Evolutionary conservation across 2,329 filamentous ascomycete genomes (phyloP), one percentile per base, ranked within the genome.

Genomic region (Fusarium sp.): DNA sequence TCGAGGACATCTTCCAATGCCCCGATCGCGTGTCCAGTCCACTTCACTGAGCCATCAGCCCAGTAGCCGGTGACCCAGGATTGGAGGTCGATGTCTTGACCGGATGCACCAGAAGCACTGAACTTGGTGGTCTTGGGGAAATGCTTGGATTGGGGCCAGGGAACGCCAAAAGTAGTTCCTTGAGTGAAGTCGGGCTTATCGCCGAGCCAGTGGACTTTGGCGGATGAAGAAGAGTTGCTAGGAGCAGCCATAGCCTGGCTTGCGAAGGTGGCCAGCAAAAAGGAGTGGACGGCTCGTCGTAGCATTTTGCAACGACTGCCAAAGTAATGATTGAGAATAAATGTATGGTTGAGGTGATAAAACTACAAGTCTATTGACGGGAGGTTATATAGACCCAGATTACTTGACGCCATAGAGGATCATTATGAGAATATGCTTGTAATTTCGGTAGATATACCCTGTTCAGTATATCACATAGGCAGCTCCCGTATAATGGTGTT

Each of bases 21-120:
- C 14, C 80, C 74, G 42, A 89, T 77, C 0, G 86, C 85, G 68
- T 89, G 87, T 1, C 81, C 86, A 4, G 84, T 87, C 87, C 87
- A 89, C 70, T 88, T 89, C 52, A 88, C 79, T 0, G 86, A 87
- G 24, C 83, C 85, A 74, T 89, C 87, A 2, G 82, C 80, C 87
- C 86, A 89, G 71, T 85, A 86, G 1, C 83, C 85, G 1, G 83
- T 88, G 4, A 82, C 77, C 86, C 86, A 88, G 0, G 86, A 85
- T 61, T 88, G 82, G 64, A 57, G 70, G 2, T 63, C 61, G 14
- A 73, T 14, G 8, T 49, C 30, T 38, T 70, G 54, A 20, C 30
- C 70, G 1, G 68, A 69, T 7, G 70, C 73, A 20, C 66, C 64
- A 1, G 67, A 65, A 23, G 78, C 73, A 9, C 73, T 73, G 62